These are phyloP conservation scores for Pythium coloratum DNA, from an alignment of 352 stramenopile species.

Conservation along the genomic window DNA sequence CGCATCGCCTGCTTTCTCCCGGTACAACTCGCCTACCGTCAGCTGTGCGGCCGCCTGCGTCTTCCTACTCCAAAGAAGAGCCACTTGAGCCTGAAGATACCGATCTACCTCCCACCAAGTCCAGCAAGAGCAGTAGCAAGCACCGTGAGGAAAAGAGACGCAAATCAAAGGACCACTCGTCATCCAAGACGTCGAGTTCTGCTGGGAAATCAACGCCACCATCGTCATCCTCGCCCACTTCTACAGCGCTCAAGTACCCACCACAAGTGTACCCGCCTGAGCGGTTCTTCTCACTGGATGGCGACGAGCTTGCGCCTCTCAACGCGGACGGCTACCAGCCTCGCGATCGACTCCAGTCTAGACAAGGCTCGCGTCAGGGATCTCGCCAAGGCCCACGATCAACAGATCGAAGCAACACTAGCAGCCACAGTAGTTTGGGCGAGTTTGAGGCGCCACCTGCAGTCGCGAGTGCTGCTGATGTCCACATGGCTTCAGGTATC, in stretches of 20 bases:
- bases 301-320: conserved; percentile 43
- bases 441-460: conserved; percentile 45
- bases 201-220: conserved; percentile 1
- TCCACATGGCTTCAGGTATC: not conserved
- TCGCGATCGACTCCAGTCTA: conserved; percentile 71
- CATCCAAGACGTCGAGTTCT: conserved; percentile 21
- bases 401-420: conserved; percentile 28
- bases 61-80: conserved; percentile 15
- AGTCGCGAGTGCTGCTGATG: not conserved
- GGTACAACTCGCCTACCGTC: conserved; percentile 37
- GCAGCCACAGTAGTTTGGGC: conserved; percentile 34
- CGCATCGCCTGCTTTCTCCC: conserved; percentile 31
- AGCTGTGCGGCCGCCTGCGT: conserved; percentile 33
- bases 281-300: conserved; percentile 30
- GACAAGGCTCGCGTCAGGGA: conserved; percentile 68
- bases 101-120: conserved; percentile 2
- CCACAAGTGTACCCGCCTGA: conserved; percentile 9
- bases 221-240: not conserved
- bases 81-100: conserved; percentile 12
- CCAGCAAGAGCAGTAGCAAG: conserved; percentile 15
- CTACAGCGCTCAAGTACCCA: conserved; percentile 1
- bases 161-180: conserved; percentile 34
- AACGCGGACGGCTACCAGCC: conserved; percentile 56
- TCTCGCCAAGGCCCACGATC: conserved; percentile 53
- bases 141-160: conserved; percentile 30